A percentile compares a stretch with the other conserved stretches of the same genome.
phyloP scores from a whole-genome alignment of 176 grass and related monocot genomes.

The Juncus effusus region DNA sequence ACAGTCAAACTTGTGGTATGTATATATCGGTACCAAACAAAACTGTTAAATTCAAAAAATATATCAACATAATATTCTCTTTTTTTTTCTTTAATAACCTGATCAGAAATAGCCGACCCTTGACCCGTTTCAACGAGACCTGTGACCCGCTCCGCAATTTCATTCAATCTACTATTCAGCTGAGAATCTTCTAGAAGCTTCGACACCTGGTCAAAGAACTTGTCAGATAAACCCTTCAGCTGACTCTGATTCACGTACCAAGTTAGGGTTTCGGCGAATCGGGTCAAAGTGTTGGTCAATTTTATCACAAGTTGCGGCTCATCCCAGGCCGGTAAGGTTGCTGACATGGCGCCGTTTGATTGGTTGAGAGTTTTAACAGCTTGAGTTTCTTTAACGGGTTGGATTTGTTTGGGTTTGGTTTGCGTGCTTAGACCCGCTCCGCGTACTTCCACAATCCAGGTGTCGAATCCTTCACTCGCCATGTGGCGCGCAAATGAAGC shows the following conservation, averaged over 20 bases:
- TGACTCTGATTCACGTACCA: conserved; percentile 69
- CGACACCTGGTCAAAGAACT: conserved; percentile 67
- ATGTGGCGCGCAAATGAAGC: conserved; percentile 98
- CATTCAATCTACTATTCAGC: conserved; percentile 50
- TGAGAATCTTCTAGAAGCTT: conserved; percentile 67
- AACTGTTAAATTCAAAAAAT: neutral
- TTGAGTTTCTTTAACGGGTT: neutral
- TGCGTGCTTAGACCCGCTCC: conserved; percentile 76
- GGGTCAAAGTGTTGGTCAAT: conserved; percentile 58
- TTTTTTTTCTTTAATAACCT: conserved; percentile 35
- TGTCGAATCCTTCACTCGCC: conserved; percentile 95
- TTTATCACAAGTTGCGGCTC: conserved; percentile 70
- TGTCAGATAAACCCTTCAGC: conserved; percentile 52
- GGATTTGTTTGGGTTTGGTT: conserved; percentile 5
- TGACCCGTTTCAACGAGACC: conserved; percentile 62
- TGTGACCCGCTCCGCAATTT: conserved; percentile 60
- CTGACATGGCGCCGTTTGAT: conserved; percentile 15
- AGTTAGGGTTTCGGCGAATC: conserved; percentile 62
- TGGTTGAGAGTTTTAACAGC: neutral
- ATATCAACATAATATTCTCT: neutral
- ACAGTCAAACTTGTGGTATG: neutral
- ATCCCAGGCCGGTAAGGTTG: conserved; percentile 33
- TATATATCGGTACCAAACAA: no score
- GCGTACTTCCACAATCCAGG: conserved; percentile 92
- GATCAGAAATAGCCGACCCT: conserved; percentile 64